Evolutionary conservation across 768 basidiomycete genomes (phyloP), one percentile per base, ranked within the genome.

Genomic region (Rubroboletus satanas): DNA sequence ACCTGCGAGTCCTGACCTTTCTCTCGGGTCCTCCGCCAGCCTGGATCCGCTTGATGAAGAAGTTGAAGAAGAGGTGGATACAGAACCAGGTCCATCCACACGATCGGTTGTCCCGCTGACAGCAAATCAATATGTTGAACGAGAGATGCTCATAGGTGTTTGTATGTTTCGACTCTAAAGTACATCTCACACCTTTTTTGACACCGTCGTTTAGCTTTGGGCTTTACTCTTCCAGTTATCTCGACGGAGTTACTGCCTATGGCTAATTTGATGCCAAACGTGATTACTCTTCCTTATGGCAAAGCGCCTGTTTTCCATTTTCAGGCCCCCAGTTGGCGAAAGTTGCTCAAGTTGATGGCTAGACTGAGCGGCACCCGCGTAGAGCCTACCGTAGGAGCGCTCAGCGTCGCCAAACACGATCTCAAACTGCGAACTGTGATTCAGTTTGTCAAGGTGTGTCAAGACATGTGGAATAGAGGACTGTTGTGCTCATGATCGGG

Each of bases 291-390:
- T 51, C 87, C 87, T 6, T 86, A 84, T 63, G 85, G 83, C 6
- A 80, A 79, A 56, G 81, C 77, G 43, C 81, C 85, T 12, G 79
- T 87, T 10, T 75, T 90, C 54, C 87, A 91, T 65, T 70, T 93
- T 35, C 85, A 85, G 62, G 86, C 87, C 1, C 82, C 83, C 7
- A 84, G 73, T 58, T 93, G 90, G 90, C 79, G 83, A 26, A 82
- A 83, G 66, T 62, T 92, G 51, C 74, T 92, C 37, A 87, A 83
- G 62, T 67, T 92, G 39, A 83, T 93, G 82, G 90, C 88, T 28
- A 75, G 84, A 56, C 69, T 90, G 54, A 84, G 85, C 52, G 82
- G 77, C 31, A 85, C 87, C 6, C 81, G 81, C 47, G 73, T 93
- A 43, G 85, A 91, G 60, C 82, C 90, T 1, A 83, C 85, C 0